Evolutionary conservation across 805 yeast genomes (phyloP).

Genomic region (Metschnikowia chrysomelidarum): DNA sequence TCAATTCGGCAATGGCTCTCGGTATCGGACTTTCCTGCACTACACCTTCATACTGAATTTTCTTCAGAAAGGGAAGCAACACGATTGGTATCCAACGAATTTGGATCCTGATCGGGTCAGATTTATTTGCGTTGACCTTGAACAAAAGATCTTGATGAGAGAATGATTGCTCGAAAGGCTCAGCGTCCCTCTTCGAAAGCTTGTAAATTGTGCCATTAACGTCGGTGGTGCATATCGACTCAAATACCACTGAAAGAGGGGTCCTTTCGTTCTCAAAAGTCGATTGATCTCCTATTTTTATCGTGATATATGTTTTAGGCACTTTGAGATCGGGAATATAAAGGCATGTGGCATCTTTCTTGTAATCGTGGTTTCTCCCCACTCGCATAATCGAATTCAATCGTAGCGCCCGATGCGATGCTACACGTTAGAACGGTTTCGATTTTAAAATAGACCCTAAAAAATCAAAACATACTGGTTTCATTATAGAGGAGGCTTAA

Average conservation of each 20-base stretch:
- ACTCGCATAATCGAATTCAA: slow-evolving; percentile 16
- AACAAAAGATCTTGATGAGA: slow-evolving; percentile 8
- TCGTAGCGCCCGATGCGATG: slow-evolving; percentile 13
- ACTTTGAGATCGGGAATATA: slow-evolving; percentile 29
- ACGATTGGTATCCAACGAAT: slow-evolving; percentile 25
- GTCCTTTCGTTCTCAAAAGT: slow-evolving; percentile 12
- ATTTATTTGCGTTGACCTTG: slow-evolving; percentile 19
- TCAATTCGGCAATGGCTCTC: slow-evolving; percentile 10
- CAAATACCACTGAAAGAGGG: slow-evolving; percentile 22
- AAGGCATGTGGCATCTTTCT: slow-evolving; percentile 20
- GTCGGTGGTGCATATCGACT: slow-evolving; percentile 31
- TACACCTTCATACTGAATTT: slow-evolving; percentile 13
- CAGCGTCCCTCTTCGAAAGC: slow-evolving; percentile 16
- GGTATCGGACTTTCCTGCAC: slow-evolving; percentile 16
- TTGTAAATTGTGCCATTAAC: slow-evolving; percentile 27
- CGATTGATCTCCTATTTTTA: slow-evolving; percentile 12
- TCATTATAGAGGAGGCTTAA: slow-evolving; percentile 14
- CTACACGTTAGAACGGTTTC: slow-evolving; percentile 18
- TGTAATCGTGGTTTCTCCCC: slow-evolving; percentile 30
- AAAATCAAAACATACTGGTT: slow-evolving; percentile 17
- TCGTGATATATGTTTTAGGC: slow-evolving; percentile 30
- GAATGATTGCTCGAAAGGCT: slow-evolving; percentile 11
- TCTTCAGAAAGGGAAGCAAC: slow-evolving; percentile 15
- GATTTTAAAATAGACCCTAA: neutral
- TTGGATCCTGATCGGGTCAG: slow-evolving; percentile 15